Evolutionary conservation across 345 rosid species (phyloP), one percentile per base, ranked within the genome.

Genomic region (Salix dunnii): DNA sequence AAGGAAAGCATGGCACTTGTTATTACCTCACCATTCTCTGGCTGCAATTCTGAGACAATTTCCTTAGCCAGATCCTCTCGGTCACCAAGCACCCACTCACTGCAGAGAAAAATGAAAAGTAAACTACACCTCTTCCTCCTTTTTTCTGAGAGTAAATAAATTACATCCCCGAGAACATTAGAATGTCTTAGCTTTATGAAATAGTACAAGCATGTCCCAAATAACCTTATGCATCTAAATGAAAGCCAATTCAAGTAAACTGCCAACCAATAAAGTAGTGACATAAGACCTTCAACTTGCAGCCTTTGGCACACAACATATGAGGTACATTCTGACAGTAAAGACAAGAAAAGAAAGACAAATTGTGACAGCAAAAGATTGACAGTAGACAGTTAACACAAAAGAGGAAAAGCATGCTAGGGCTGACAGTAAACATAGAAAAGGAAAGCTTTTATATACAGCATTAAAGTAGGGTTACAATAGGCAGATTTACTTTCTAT

Each of bases 1-100:
- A 51, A 20, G 23, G 55, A 49, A 49, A 49, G 55, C 55, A 49
- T 20, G n/a, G n/a, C 58, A 20, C 42, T 14, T 64, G 48, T 40
- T 55, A 74, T 81, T 90, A 95, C 99, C 98, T 93, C 99, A 66
- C 92, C 90, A 38, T 84, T 88, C 73, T 88, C 90, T 38, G 89
- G 91, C 82, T 86, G 92, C 84, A 96, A 69, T 80, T 89, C 94
- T 35, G 89, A 83, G 75, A 89, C 66, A 70, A 93, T 87, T 83
- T 96, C 97, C 87, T 91, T 96, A 70, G 85, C 98, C 83, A 96
- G 88, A 90, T 96, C 97, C 83, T 93, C 99, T 63, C 94, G 87
- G 80, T 88, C 91, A 67, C 99, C 98, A 77, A 95, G 94, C 72
- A 95, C 98, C 99, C 98, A 93, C 77, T 93, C 98, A 84, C 99